These are phyloP conservation scores for Colletotrichum lentis DNA, from an alignment of 2,329 filamentous ascomycete species.

Conservation along the genomic window DNA sequence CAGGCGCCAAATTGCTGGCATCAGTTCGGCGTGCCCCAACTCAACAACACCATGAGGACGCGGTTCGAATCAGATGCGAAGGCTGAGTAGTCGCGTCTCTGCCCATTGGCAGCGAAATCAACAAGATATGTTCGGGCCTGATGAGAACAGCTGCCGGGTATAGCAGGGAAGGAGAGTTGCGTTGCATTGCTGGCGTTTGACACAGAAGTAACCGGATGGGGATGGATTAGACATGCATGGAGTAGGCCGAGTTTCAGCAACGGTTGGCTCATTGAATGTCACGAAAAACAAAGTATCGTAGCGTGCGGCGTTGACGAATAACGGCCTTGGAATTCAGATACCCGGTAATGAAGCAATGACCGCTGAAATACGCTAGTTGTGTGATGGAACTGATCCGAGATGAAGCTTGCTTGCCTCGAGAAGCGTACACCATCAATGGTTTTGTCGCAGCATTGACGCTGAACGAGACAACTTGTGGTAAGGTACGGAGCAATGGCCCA, in stretches of 20 bases:
- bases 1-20: slow-evolving; percentile 81
- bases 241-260: slow-evolving; percentile 7
- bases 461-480: no score
- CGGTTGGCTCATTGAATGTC: slow-evolving; percentile 2
- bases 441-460: neutral
- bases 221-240: slow-evolving; percentile 2
- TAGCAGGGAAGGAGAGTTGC: neutral
- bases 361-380: neutral
- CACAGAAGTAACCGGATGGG: slow-evolving; percentile 1
- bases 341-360: slow-evolving; percentile 23
- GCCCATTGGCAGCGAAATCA: neutral
- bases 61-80: slow-evolving; percentile 37
- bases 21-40: slow-evolving; percentile 60
- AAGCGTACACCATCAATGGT: neutral
- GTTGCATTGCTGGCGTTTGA: slow-evolving; percentile 24
- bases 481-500: neutral
- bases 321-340: slow-evolving; percentile 33
- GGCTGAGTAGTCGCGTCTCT: neutral
- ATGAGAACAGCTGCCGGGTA: neutral
- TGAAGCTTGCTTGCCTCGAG: neutral
- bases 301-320: slow-evolving; percentile 28
- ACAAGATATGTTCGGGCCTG: neutral
- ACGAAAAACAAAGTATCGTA: slow-evolving; percentile 6
- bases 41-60: slow-evolving; percentile 33
- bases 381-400: neutral